Conservation (phyloP, 257 asterid species). For the Rehmannia glutinosa region DNA sequence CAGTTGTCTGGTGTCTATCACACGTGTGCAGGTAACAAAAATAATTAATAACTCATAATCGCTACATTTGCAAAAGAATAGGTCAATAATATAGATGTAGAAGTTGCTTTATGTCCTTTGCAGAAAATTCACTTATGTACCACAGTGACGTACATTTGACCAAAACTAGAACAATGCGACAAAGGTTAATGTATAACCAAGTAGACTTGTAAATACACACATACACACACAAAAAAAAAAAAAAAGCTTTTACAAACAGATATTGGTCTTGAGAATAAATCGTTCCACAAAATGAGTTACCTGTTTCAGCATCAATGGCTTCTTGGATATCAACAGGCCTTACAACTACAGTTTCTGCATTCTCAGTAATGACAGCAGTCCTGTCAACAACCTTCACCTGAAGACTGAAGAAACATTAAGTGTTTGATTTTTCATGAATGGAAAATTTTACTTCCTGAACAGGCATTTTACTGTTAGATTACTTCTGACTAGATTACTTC, state of each 20-base stretch:
- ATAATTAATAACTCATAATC: no score
- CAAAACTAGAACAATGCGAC: not conserved
- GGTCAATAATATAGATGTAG: no score
- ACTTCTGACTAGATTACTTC: no score
- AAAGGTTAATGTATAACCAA: not conserved
- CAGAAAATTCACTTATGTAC: not conserved
- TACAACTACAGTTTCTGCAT: slow-evolving; percentile 80
- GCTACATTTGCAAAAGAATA: no score
- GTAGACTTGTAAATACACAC: no score
- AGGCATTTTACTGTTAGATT: no score
- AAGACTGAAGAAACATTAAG: not conserved
- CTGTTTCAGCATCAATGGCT: slow-evolving; percentile 63
- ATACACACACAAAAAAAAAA: not conserved
- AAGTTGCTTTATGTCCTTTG: not conserved
- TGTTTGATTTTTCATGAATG: not conserved
- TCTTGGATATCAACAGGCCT: no score
- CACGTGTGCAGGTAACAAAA: no score
- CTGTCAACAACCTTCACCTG: slow-evolving; percentile 82
- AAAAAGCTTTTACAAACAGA: not conserved
- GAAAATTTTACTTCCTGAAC: not conserved
- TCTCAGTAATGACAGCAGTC: slow-evolving; percentile 55
- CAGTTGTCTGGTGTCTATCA: no score
- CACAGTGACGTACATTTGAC: not conserved
- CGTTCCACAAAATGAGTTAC: slow-evolving; percentile 25
- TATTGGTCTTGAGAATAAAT: no score